Percentiles rank a stretch among this genome's conserved stretches.
These are phyloP conservation scores for Datura wrightii DNA, from an alignment of 257 asterid species.

Conservation along the genomic window DNA sequence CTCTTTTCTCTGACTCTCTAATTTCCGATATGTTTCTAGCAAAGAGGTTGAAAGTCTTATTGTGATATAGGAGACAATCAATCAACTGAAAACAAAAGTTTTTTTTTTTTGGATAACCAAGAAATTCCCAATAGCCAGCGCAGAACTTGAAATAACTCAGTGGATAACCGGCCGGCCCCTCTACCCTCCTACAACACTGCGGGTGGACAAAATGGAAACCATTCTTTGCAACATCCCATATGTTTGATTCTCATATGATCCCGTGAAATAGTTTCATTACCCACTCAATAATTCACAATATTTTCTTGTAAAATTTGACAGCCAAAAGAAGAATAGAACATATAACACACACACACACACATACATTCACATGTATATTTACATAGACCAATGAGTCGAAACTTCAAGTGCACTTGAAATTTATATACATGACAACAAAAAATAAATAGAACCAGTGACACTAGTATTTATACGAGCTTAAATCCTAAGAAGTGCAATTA, in stretches of 20 bases:
- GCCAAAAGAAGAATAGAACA: background rate
- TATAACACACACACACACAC: background rate
- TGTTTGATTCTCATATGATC: background rate
- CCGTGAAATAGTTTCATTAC: background rate
- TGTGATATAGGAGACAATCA: conserved; percentile 34
- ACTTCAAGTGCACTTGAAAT: background rate
- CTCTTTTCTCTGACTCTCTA: conserved; percentile 81
- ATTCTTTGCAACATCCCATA: conserved; percentile 16
- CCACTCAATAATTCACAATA: background rate
- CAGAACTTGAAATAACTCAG: background rate
- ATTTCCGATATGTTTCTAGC: conserved; percentile 73
- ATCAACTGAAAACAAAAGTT: conserved; percentile 24
- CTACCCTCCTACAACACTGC: conserved; percentile 1
- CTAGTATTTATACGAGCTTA: background rate
- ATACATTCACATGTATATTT: background rate
- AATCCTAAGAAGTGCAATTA: background rate
- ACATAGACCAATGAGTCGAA: conserved; percentile 11
- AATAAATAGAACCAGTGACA: background rate
- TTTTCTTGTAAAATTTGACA: background rate
- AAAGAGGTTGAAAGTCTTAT: conserved; percentile 36
- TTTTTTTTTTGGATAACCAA: background rate
- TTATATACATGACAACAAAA: background rate
- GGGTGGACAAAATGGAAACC: background rate
- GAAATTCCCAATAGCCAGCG: background rate
- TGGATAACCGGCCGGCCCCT: background rate